These are phyloP conservation scores for Quaeritorhiza haematococci DNA, from an alignment of 371 early-diverging fungal species.

Conservation along the genomic window DNA sequence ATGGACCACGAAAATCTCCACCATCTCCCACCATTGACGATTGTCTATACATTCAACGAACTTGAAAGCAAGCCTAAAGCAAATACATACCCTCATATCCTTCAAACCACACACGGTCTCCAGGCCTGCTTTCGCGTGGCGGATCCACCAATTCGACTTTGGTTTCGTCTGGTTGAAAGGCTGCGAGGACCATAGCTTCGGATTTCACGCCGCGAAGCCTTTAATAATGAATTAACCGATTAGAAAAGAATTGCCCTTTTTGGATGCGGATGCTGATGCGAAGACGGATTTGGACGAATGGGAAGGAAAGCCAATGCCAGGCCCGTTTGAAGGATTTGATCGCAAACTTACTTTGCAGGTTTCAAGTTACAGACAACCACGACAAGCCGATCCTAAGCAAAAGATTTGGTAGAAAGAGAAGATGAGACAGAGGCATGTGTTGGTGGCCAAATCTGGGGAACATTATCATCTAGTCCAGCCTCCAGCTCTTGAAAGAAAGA, in stretches of 20 bases:
- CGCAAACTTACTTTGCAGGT: conserved; percentile 27
- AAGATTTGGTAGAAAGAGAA: not conserved
- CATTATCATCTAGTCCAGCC: no score
- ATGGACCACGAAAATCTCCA: no score
- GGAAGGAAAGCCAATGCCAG: no score
- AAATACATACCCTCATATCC: conserved; percentile 52
- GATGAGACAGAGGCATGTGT: conserved; percentile 10
- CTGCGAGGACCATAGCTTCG: conserved; percentile 36
- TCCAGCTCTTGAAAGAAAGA: no score
- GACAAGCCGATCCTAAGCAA: conserved; percentile 27
- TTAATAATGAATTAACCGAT: not conserved
- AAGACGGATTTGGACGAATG: not conserved
- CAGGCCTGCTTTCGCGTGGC: conserved; percentile 18
- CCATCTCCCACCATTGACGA: no score
- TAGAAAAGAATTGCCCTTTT: not conserved
- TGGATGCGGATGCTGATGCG: not conserved
- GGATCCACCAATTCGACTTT: conserved; percentile 34
- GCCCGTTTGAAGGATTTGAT: no score
- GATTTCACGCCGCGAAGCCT: conserved; percentile 39
- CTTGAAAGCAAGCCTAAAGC: no score
- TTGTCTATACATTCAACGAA: no score
- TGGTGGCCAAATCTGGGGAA: no score
- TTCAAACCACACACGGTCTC: conserved; percentile 27
- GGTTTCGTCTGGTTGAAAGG: conserved; percentile 25
- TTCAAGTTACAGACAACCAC: conserved; percentile 35